Base-by-base conservation (phyloP, 371 early-diverging fungal genomes). In the Syncephalastrum racemosum region DNA sequence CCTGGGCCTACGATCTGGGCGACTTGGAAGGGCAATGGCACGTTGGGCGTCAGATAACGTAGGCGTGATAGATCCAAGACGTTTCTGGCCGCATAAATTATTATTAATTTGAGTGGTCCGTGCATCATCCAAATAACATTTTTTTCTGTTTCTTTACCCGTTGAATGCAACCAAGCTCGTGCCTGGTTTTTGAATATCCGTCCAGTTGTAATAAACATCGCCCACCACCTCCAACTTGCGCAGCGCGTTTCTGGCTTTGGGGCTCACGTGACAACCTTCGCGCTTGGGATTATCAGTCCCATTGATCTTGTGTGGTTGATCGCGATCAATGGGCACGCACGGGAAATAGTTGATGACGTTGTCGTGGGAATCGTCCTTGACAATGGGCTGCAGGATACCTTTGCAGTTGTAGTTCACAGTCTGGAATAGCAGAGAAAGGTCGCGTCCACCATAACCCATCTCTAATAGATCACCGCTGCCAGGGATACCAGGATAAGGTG, bases 391-490 rank as follows among this genome's bases (percentile, higher is more conserved):
- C 22, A 90, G 68, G 31, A 90, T 67, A 5, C 77, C 81, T 66
- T 85, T 87, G 65, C 93, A 92, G 20, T 82, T 71, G 41, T 71
- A 64, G 56, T 90, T 90, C 41, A 87, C 81, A 25, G 82, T 81
- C 69, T 92, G 93, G 73, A 92, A 92, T 68, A 90, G 50, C 46
- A 91, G 87, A 13, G 87, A 84, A 52, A 91, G 60, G 62, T 92
- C 93, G 57, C 73, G 82, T 27, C 89, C 87, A 25, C 90, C 89
- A 2, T 87, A 85, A 41, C 82, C 78, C 15, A 84, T 70, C 52
- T 83, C 76, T 54, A 83, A 75, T 7, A 90, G 40, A 63, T 85
- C 82, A 42, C 83, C 84, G 46, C 71, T 70, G 10, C 58, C 71
- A 12, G 73, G 75, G 44, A 79, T 67, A 49, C 64, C 68, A 22